A percentile compares a stretch with the other conserved stretches of the same genome.
phyloP scores from a whole-genome alignment of 2,329 filamentous ascomycete genomes.

The Fusarium paranaense region DNA sequence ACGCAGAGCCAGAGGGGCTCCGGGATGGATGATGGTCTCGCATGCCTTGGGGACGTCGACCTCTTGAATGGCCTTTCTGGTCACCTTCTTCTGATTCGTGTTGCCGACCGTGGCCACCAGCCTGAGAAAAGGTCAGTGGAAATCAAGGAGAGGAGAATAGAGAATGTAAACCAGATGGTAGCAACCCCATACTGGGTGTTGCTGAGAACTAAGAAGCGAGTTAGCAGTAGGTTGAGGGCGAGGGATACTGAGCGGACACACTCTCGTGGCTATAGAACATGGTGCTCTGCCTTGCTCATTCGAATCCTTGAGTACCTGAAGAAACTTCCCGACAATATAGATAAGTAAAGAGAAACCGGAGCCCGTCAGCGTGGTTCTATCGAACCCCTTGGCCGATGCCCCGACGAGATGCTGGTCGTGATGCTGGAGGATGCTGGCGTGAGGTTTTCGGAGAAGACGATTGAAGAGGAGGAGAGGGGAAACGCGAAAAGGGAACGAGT shows the following conservation, averaged over 20 bases:
- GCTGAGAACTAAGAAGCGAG: conserved; percentile 73
- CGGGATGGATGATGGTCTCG: conserved; percentile 83
- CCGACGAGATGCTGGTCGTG: conserved; percentile 3
- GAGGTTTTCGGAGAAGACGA: conserved; percentile 8
- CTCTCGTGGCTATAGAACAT: conserved; percentile 99
- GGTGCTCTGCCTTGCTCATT: conserved; percentile 10
- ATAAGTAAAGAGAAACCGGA: not conserved
- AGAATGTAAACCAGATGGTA: conserved; percentile 82
- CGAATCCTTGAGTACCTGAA: not conserved
- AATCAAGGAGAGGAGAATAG: not conserved
- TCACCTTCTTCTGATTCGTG: conserved; percentile 77
- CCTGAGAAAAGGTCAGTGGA: conserved; percentile 62
- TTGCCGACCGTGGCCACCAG: conserved; percentile 90
- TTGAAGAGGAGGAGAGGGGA: conserved; percentile 5
- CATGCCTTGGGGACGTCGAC: conserved; percentile 91
- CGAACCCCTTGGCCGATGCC: not conserved
- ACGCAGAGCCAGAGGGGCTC: conserved; percentile 87
- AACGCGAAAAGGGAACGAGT: not conserved
- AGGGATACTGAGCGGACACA: conserved; percentile 55
- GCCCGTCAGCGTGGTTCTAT: not conserved
- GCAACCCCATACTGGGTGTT: conserved; percentile 91
- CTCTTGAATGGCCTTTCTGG: conserved; percentile 86
- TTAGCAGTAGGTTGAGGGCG: conserved; percentile 36
- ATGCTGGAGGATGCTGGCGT: conserved; percentile 19
- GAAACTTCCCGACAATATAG: not conserved